Conservation (phyloP, 805 yeast species). For the Kodamaea hsintzibuensis region DNA sequence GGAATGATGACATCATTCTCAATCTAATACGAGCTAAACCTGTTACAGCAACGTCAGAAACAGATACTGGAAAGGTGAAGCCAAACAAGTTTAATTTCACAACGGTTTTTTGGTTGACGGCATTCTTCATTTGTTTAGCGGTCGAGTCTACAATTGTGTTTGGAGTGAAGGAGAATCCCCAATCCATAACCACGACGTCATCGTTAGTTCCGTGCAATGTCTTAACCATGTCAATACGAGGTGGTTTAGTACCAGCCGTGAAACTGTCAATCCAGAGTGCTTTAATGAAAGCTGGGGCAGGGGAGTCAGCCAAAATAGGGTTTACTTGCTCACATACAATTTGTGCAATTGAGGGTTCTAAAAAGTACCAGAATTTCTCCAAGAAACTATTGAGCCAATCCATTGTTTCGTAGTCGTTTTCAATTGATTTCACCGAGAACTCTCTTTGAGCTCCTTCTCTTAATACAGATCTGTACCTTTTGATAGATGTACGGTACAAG, state of each 20-base stretch:
- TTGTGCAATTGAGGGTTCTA: conserved; percentile 87
- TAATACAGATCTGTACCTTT: conserved; percentile 71
- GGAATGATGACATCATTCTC: conserved; percentile 87
- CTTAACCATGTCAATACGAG: conserved; percentile 86
- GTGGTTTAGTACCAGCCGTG: conserved; percentile 94
- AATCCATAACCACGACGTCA: conserved; percentile 96
- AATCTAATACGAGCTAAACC: conserved; percentile 77
- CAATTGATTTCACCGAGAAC: conserved; percentile 75
- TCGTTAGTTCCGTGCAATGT: conserved; percentile 87
- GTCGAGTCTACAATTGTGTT: conserved; percentile 82
- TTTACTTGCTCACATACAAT: conserved; percentile 85
- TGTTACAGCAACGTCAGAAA: conserved; percentile 76
- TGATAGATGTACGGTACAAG: conserved; percentile 79
- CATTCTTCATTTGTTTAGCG: conserved; percentile 78
- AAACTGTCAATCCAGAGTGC: conserved; percentile 83
- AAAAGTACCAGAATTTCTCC: conserved; percentile 87
- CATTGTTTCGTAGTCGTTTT: conserved; percentile 88
- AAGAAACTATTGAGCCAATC: conserved; percentile 92
- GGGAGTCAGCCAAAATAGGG: conserved; percentile 74
- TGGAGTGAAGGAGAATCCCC: conserved; percentile 94
- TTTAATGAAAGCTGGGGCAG: conserved; percentile 80
- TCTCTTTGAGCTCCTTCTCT: conserved; percentile 87
- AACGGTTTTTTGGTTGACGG: conserved; percentile 78
- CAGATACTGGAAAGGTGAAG: conserved; percentile 71
- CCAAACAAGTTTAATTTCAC: conserved; percentile 85